These are phyloP conservation scores for Silene noctiflora DNA, from an alignment of 179 eudicot genomes.

Conservation along the genomic window DNA sequence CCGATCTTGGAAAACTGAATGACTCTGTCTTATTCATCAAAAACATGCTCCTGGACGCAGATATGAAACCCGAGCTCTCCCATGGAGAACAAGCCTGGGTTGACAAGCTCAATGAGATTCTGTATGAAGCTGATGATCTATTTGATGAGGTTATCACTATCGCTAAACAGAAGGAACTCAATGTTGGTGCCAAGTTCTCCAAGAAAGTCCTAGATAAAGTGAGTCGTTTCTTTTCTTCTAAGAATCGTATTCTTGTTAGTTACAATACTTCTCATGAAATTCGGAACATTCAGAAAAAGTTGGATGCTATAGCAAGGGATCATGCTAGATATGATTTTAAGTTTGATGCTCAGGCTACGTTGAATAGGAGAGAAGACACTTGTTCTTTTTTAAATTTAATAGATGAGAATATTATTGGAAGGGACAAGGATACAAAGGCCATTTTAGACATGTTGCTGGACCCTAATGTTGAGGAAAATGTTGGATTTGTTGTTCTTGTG, in stretches of 20 bases:
- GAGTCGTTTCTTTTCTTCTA: slow-evolving; percentile 5
- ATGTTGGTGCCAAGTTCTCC: not conserved
- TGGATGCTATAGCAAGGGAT: slow-evolving; percentile 8
- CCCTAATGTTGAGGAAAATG: not conserved
- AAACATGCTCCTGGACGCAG: slow-evolving; percentile 6
- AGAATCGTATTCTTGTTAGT: not conserved
- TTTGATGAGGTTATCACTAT: slow-evolving; percentile 12
- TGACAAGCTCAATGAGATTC: not conserved
- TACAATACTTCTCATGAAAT: slow-evolving; percentile 1
- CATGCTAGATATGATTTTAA: not conserved
- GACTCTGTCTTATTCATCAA: not conserved
- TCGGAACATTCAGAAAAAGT: not conserved
- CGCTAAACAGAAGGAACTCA: slow-evolving; percentile 4
- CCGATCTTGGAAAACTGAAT: not conserved
- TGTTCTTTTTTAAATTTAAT: slow-evolving; percentile 14
- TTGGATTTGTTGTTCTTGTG: slow-evolving; percentile 19
- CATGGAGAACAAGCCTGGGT: not conserved
- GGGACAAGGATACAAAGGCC: not conserved
- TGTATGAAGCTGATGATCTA: slow-evolving; percentile 11
- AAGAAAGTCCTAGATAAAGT: slow-evolving; percentile 13
- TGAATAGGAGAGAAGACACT: slow-evolving; percentile 15
- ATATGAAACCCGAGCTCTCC: slow-evolving; percentile 1
- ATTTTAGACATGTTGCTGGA: not conserved
- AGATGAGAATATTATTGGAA: not conserved
- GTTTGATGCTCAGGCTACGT: not conserved